Conservation (phyloP, 352 stramenopile species). For the Phytophthora litchii region DNA sequence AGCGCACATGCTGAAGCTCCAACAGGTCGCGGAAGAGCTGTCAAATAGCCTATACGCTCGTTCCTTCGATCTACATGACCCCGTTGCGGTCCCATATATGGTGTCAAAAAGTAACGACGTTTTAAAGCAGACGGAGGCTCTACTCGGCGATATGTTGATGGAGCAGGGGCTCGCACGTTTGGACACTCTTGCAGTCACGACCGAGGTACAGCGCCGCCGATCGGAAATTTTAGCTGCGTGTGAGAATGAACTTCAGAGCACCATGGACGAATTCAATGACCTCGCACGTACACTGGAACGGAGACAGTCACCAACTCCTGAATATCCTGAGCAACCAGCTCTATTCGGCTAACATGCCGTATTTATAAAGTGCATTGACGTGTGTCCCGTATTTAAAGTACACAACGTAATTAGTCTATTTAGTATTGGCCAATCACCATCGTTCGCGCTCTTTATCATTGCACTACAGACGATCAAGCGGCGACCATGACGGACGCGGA, state of each 20-base stretch:
- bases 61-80: conserved; percentile 27
- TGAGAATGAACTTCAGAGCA: conserved; percentile 59
- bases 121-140: conserved; percentile 57
- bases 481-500: conserved; percentile 66
- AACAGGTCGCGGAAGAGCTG: conserved; percentile 37
- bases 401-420: conserved; percentile 6
- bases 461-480: neutral
- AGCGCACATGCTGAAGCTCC: conserved; percentile 45
- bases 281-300: conserved; percentile 43
- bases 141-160: conserved; percentile 54
- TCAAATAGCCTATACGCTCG: conserved; percentile 28
- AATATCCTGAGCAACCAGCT: conserved; percentile 1
- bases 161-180: conserved; percentile 42
- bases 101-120: conserved; percentile 55
- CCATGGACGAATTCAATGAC: conserved; percentile 66
- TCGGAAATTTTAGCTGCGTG: conserved; percentile 70
- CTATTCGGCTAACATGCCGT: conserved; percentile 13
- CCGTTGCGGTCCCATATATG: conserved; percentile 29
- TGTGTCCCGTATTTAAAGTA: neutral
- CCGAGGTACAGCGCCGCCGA: conserved; percentile 51
- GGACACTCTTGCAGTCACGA: conserved; percentile 34
- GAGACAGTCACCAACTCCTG: conserved; percentile 11
- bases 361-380: conserved; percentile 18
- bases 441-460: conserved; percentile 37
- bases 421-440: conserved; percentile 38